phyloP scores from a whole-genome alignment of 441 rosid species.

The Erysimum cheiri region DNA sequence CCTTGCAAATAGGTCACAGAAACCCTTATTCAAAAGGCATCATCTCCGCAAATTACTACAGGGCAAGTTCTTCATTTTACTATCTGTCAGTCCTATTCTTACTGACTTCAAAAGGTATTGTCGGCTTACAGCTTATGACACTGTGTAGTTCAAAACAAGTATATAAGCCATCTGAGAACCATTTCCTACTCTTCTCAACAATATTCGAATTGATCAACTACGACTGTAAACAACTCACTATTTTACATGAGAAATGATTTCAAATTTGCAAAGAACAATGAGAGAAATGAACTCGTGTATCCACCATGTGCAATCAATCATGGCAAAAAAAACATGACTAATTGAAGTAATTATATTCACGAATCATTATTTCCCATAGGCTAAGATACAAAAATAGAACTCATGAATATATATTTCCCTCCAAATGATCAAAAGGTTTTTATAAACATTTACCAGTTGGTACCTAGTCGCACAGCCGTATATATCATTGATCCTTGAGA shows the following conservation, averaged over 20 bases:
- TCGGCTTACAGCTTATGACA: slow-evolving; percentile 43
- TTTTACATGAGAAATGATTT: neutral
- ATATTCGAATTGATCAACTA: neutral
- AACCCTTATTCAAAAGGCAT: neutral
- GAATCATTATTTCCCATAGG: slow-evolving; percentile 31
- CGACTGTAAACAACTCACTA: neutral
- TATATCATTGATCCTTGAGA: slow-evolving; percentile 59
- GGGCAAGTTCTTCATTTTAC: neutral
- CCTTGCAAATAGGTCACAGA: neutral
- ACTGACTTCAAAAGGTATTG: slow-evolving; percentile 54
- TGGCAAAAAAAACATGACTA: slow-evolving; percentile 11
- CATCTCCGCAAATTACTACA: neutral
- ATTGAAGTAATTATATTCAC: slow-evolving; percentile 17
- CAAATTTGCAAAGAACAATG: slow-evolving; percentile 7
- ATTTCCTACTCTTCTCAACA: neutral
- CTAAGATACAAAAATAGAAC: slow-evolving; percentile 35
- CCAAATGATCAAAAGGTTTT: slow-evolving; percentile 35
- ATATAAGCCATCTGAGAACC: slow-evolving; percentile 1
- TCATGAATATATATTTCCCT: slow-evolving; percentile 37
- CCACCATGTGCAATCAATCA: slow-evolving; percentile 7
- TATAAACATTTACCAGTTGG: slow-evolving; percentile 22
- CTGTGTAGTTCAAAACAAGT: slow-evolving; percentile 4
- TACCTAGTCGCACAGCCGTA: slow-evolving; percentile 28
- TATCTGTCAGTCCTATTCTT: slow-evolving; percentile 43
- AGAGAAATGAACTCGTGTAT: slow-evolving; percentile 1